phyloP scores from a whole-genome alignment of 495 filamentous ascomycete species.

The Talaromyces proteolyticus region DNA sequence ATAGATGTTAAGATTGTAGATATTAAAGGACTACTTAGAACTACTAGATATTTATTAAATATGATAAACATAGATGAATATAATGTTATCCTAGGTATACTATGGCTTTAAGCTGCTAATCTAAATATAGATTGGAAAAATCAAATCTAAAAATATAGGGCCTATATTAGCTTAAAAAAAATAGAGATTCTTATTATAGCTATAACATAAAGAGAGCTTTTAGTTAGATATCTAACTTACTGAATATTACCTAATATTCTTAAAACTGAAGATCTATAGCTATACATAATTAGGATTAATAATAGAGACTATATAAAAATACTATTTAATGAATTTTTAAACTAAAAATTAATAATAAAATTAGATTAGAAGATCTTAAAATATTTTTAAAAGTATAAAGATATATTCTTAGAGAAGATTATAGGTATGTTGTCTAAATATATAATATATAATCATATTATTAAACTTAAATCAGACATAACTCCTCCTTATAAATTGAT shows the following conservation, averaged over 20 bases:
- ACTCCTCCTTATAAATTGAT: no score
- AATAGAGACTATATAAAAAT: neutral
- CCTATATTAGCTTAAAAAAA: no score
- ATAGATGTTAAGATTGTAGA: neutral
- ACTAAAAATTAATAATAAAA: neutral
- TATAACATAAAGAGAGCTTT: neutral
- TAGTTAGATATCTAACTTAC: neutral
- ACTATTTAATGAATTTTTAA: neutral
- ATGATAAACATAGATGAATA: neutral
- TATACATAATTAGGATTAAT: no score
- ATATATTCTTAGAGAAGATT: neutral
- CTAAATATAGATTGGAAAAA: neutral
- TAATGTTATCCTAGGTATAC: neutral
- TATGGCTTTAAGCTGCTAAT: neutral
- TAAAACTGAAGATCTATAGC: neutral
- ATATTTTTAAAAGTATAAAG: neutral
- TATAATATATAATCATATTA: no score
- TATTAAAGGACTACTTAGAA: neutral
- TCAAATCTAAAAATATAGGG: no score
- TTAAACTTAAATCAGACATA: no score
- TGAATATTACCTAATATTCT: neutral
- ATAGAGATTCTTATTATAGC: neutral
- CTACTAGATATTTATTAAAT: neutral
- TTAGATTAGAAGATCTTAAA: neutral
- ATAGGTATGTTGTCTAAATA: neutral